These are phyloP conservation scores for Talaromyces sp. DNA, from an alignment of 2,329 filamentous ascomycete species.

Conservation along the genomic window DNA sequence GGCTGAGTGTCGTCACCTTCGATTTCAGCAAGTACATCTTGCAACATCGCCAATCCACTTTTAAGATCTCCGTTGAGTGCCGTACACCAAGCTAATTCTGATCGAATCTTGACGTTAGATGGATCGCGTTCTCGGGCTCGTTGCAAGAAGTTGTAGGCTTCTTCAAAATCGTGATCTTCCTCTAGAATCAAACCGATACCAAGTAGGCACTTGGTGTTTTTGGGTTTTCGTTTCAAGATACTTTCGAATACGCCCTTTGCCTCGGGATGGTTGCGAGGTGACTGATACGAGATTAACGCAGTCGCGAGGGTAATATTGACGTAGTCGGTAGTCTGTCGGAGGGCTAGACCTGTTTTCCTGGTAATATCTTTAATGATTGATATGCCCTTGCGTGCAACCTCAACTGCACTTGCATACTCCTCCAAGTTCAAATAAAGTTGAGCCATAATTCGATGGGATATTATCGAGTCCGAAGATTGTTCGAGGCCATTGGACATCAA, in stretches of 20 bases:
- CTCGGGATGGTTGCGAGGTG: conserved; percentile 84
- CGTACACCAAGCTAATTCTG: conserved; percentile 90
- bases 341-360: conserved; percentile 64
- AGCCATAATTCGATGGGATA: conserved; percentile 79
- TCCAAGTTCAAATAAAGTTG: conserved; percentile 82
- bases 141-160: conserved; percentile 76
- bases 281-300: conserved; percentile 85
- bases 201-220: conserved; percentile 77
- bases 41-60: conserved; percentile 66
- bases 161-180: conserved; percentile 83
- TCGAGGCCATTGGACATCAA: conserved; percentile 75
- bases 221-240: conserved; percentile 72
- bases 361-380: conserved; percentile 60
- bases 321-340: conserved; percentile 70
- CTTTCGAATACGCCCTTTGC: conserved; percentile 82
- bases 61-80: conserved; percentile 75
- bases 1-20: conserved; percentile 60
- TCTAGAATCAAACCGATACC: conserved; percentile 89
- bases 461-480: conserved; percentile 64
- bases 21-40: conserved; percentile 66
- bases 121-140: conserved; percentile 72
- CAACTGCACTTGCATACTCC: conserved; percentile 78
- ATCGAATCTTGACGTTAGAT: conserved; percentile 72
- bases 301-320: conserved; percentile 77
- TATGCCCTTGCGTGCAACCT: conserved; percentile 73